A percentile compares a stretch with the other conserved stretches of the same genome.
phyloP scores from a whole-genome alignment of 352 stramenopile species.

The Pythium coloratum region DNA sequence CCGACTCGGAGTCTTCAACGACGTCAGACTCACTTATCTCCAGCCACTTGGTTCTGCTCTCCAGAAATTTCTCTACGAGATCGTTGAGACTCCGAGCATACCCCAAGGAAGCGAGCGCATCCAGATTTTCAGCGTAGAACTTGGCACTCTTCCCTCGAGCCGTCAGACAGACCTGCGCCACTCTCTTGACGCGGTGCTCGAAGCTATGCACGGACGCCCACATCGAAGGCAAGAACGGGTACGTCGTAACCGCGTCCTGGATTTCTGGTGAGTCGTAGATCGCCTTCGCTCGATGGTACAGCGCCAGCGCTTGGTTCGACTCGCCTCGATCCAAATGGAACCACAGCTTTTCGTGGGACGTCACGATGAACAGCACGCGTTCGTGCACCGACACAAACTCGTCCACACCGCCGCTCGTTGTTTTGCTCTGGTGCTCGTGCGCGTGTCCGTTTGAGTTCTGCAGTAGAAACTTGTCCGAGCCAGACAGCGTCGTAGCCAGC shows the following conservation, averaged over 20 bases:
- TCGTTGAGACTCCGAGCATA: conserved; percentile 29
- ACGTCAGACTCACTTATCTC: conserved; percentile 14
- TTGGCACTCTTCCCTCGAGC: conserved; percentile 49
- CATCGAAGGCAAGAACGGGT: conserved; percentile 64
- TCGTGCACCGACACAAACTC: conserved; percentile 23
- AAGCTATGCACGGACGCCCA: conserved; percentile 76
- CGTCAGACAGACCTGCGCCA: conserved; percentile 48
- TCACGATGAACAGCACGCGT: conserved; percentile 54
- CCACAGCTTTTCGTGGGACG: conserved; percentile 70
- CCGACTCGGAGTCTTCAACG: conserved; percentile 11
- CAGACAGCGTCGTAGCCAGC: conserved; percentile 35
- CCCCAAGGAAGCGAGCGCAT: conserved; percentile 43
- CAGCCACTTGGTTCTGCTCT: conserved; percentile 59
- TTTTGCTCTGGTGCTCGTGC: background rate
- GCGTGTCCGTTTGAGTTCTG: conserved; percentile 9
- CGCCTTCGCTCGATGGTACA: conserved; percentile 44
- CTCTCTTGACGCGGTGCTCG: conserved; percentile 50
- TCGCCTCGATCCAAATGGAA: conserved; percentile 63
- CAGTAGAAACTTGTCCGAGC: conserved; percentile 17
- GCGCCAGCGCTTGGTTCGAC: conserved; percentile 43
- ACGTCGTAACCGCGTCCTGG: conserved; percentile 27
- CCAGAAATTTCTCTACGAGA: conserved; percentile 49
- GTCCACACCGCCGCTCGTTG: background rate
- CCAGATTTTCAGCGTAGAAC: conserved; percentile 75
- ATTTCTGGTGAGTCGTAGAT: conserved; percentile 30